Percentiles rank a stretch among this genome's conserved stretches.
These are phyloP conservation scores for Spiromyces aspiralis DNA, from an alignment of 371 early-diverging fungal species.

Conservation along the genomic window DNA sequence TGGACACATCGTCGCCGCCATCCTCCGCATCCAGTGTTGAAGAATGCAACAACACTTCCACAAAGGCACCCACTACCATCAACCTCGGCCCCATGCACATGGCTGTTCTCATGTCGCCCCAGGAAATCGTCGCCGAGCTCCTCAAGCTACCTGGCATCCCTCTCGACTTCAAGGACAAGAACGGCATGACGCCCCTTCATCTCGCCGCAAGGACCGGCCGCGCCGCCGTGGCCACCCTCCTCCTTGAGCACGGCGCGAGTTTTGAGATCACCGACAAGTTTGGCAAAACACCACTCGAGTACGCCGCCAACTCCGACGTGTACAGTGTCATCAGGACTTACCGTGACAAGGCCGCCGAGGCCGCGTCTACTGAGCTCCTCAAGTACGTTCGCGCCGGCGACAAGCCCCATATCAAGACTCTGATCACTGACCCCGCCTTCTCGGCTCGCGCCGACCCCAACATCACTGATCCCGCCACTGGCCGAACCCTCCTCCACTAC, in stretches of 20 bases:
- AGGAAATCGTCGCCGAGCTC: background rate
- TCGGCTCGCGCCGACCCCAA: conserved; percentile 39
- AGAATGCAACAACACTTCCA: too few species aligned
- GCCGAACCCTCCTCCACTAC: conserved; percentile 44
- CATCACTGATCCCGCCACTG: conserved; percentile 36
- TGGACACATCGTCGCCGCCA: too few species aligned
- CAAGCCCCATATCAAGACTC: conserved; percentile 23
- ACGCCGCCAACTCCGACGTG: conserved; percentile 3
- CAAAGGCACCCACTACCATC: too few species aligned
- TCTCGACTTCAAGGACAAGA: conserved; percentile 23
- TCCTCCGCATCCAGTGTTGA: too few species aligned
- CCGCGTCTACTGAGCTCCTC: conserved; percentile 11
- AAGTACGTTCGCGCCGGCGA: conserved; percentile 15
- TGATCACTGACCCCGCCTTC: conserved; percentile 26
- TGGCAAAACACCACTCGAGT: conserved; percentile 18
- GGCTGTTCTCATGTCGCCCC: background rate
- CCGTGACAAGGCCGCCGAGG: background rate
- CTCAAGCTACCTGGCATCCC: conserved; percentile 8
- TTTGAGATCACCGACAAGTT: conserved; percentile 13
- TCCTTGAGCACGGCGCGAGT: conserved; percentile 20
- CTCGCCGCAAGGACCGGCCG: conserved; percentile 37
- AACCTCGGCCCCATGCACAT: background rate
- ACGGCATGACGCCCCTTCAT: conserved; percentile 45
- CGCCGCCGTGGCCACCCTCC: conserved; percentile 29
- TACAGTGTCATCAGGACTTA: background rate